These are phyloP conservation scores for Erythrophleum ivorense DNA, from an alignment of 331 rosid genomes.

Conservation along the genomic window DNA sequence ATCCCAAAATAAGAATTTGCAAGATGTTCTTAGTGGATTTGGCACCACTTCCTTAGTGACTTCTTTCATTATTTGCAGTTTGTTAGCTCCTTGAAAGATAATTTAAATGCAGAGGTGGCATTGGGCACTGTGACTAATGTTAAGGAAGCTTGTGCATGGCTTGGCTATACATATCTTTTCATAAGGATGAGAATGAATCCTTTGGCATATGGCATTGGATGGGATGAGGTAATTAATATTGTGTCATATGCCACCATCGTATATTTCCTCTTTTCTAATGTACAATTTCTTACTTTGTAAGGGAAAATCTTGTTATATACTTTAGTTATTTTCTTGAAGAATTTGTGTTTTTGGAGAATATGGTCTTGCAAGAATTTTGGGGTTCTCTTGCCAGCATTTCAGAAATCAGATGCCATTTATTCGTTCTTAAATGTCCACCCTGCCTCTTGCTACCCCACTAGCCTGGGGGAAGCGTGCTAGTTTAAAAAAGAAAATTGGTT, in stretches of 20 bases:
- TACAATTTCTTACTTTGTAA: neutral
- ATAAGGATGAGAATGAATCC: conserved; percentile 98
- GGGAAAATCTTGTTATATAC: neutral
- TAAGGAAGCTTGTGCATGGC: conserved; percentile 99
- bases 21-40: conserved; percentile 17
- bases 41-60: conserved; percentile 27
- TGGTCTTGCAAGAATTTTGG: conserved; percentile 23
- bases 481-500: neutral
- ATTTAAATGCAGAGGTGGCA: conserved; percentile 97
- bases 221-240: conserved; percentile 84
- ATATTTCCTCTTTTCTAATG: neutral
- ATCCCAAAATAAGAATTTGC: neutral
- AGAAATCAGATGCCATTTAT: neutral
- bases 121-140: conserved; percentile 97
- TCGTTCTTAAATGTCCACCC: neutral
- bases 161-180: conserved; percentile 95
- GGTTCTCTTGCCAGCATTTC: neutral
- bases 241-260: neutral
- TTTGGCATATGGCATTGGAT: conserved; percentile 86
- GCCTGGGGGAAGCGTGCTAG: neutral
- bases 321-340: neutral
- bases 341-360: neutral
- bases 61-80: conserved; percentile 66
- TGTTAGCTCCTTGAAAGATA: conserved; percentile 92
- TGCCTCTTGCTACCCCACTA: neutral